Conservation (phyloP, 1,139 yeast species). For the Saccharomyces hybrid region DNA sequence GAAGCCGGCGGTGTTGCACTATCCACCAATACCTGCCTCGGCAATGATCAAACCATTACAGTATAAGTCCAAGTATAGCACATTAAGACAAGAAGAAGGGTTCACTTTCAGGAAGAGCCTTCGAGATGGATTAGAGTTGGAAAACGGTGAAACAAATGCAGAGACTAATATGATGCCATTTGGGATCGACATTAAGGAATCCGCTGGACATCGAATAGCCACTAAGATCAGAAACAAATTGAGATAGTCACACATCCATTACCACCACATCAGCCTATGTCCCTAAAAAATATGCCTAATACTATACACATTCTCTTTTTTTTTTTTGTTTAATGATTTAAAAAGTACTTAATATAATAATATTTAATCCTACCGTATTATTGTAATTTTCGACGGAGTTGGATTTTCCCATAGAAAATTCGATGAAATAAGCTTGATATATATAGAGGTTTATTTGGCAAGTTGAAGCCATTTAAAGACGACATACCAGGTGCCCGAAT, state of each 20-base stretch:
- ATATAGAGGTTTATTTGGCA: neutral
- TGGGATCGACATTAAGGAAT: slow-evolving; percentile 15
- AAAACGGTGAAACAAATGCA: slow-evolving; percentile 7
- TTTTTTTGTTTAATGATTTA: neutral
- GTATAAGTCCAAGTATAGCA: slow-evolving; percentile 4
- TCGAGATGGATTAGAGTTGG: slow-evolving; percentile 16
- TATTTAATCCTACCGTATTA: neutral
- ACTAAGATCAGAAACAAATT: slow-evolving; percentile 25
- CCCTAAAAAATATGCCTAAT: neutral
- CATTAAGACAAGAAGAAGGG: slow-evolving; percentile 28
- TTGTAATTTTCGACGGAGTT: neutral
- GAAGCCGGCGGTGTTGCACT: slow-evolving; percentile 32
- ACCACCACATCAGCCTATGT: neutral
- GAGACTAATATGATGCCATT: slow-evolving; percentile 10
- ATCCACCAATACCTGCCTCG: slow-evolving; percentile 29
- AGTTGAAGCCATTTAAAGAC: neutral
- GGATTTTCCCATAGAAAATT: neutral
- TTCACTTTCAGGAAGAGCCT: slow-evolving; percentile 28
- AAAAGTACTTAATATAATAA: neutral
- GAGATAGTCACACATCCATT: slow-evolving; percentile 9
- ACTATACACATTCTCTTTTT: neutral
- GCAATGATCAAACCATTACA: neutral
- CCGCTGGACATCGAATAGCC: slow-evolving; percentile 18
- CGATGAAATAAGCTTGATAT: neutral
- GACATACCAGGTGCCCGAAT: neutral